Evolutionary conservation across 139 green algal species (phyloP).

Genomic region (Pseudopediastrum boryanum): DNA sequence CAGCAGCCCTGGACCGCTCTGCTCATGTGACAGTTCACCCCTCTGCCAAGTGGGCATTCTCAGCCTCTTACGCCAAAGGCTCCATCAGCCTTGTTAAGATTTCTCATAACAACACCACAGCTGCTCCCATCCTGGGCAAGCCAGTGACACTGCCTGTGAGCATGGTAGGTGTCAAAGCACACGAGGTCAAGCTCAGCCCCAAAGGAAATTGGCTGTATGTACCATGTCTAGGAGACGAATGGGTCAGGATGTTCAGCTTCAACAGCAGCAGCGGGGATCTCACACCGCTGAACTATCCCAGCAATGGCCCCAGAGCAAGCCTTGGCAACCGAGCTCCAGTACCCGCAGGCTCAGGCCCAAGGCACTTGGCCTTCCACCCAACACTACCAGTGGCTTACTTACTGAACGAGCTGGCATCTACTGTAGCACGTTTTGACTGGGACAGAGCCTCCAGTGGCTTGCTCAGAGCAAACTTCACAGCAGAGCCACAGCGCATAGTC

Average conservation of each 20-base stretch:
- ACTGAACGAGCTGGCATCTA: slow-evolving; percentile 20
- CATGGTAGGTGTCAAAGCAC: slow-evolving; percentile 5
- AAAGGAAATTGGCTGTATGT: slow-evolving; percentile 14
- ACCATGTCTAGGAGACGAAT: slow-evolving; percentile 14
- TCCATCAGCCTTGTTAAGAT: slow-evolving; percentile 8
- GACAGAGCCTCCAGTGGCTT: background rate
- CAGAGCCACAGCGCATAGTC: background rate
- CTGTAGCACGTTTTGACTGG: slow-evolving; percentile 25
- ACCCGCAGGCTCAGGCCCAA: slow-evolving; percentile 3
- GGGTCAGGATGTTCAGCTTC: slow-evolving; percentile 31
- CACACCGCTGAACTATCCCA: slow-evolving; percentile 23
- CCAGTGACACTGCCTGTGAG: background rate
- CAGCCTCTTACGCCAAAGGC: slow-evolving; percentile 21
- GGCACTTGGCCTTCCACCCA: slow-evolving; percentile 23
- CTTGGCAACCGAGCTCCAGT: slow-evolving; percentile 2
- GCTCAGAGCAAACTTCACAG: background rate
- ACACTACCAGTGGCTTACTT: slow-evolving; percentile 20
- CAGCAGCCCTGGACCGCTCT: too few species aligned
- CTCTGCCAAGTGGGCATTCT: slow-evolving; percentile 16
- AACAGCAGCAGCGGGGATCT: slow-evolving; percentile 6
- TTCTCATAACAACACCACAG: background rate
- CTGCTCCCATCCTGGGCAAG: background rate
- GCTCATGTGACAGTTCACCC: too few species aligned
- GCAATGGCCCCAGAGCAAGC: slow-evolving; percentile 15
- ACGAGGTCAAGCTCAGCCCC: slow-evolving; percentile 17